Evolutionary conservation across 176 grass and related monocot genomes (phyloP), one percentile per base, ranked within the genome.

Genomic region (Bromus sterilis): DNA sequence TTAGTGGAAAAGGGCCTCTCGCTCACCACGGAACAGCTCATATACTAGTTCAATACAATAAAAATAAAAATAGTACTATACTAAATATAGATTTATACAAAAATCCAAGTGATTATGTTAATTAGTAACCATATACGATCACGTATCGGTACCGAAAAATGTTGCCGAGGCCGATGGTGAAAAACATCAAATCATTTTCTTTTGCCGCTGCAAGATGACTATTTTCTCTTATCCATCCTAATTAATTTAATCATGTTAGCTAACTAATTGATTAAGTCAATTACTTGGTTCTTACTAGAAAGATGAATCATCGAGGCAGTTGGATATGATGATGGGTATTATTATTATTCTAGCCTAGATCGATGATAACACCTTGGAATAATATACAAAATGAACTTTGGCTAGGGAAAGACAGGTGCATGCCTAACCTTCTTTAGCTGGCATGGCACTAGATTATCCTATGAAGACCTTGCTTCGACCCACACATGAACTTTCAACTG

Each of bases 1-100:
- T 69, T 13, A 16, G 25, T 15, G 79, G 87, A 88, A 82, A 84
- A 83, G 78, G 80, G 73, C 84, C 41, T 81, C 85, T 91, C 61
- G 89, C 80, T 70, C 83, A 89, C 92, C 71, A 89, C 44, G 71
- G 58, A 90, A 67, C 83, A 65, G 76, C 80, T 77, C 66, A 40
- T 79, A 51, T 80, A n/a, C n/a, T n/a, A 31, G 85, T 80, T 72
- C 64, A 55, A 77, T 21, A 25, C 56, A 46, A 40, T 29, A 51
- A 29, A 43, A 37, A 46, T 55, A 48, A 34, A 51, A 35, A 55
- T 67, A 71, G 23, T 62, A 69, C 49, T 64, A 29, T 40, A 51
- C 42, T 62, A n/a, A n/a, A n/a, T n/a, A n/a, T n/a, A n/a, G n/a
- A n/a, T n/a, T n/a, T n/a, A n/a, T n/a, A n/a, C n/a, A n/a, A n/a